A percentile compares a stretch with the other conserved stretches of the same genome.
phyloP scores from a whole-genome alignment of 495 filamentous ascomycete genomes.

The Pyrenula aspistea region DNA sequence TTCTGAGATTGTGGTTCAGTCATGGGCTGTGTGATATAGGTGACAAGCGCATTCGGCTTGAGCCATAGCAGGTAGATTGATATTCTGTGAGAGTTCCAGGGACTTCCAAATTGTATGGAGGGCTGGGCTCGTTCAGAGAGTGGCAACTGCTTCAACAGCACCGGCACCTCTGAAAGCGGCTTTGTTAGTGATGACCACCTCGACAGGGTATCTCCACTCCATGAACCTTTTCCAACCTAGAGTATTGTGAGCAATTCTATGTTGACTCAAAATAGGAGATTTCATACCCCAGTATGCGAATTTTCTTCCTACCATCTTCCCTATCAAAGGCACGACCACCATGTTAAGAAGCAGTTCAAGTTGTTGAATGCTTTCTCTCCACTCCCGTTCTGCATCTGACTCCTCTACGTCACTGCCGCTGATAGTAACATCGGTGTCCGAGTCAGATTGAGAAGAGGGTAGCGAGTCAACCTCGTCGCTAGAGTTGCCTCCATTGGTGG shows the following conservation, averaged over 20 bases:
- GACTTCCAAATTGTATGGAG: too few species aligned
- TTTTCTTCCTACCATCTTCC: slow-evolving; percentile 85
- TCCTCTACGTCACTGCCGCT: slow-evolving; percentile 25
- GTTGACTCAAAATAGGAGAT: background rate
- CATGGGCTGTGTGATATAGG: too few species aligned
- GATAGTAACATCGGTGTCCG: slow-evolving; percentile 42
- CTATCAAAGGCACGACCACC: slow-evolving; percentile 84
- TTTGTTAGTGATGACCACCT: slow-evolving; percentile 44
- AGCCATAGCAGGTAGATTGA: too few species aligned
- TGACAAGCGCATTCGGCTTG: too few species aligned
- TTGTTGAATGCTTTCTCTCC: slow-evolving; percentile 87
- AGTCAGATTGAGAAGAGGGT: slow-evolving; percentile 54
- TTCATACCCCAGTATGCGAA: slow-evolving; percentile 88
- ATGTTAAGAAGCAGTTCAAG: slow-evolving; percentile 84
- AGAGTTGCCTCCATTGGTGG: background rate
- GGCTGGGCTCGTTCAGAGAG: slow-evolving; percentile 48
- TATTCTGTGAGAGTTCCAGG: too few species aligned
- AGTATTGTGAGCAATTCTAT: background rate
- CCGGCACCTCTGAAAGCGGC: slow-evolving; percentile 53
- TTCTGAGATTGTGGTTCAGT: too few species aligned
- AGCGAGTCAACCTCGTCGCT: slow-evolving; percentile 68
- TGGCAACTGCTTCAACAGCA: slow-evolving; percentile 56
- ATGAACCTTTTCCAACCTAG: slow-evolving; percentile 63
- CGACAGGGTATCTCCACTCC: slow-evolving; percentile 67
- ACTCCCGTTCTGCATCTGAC: slow-evolving; percentile 83